Percentiles rank a stretch among this genome's conserved stretches.
phyloP scores from a whole-genome alignment of 1,284 basidiomycete species.

The Sanguinoderma infundibulare region DNA sequence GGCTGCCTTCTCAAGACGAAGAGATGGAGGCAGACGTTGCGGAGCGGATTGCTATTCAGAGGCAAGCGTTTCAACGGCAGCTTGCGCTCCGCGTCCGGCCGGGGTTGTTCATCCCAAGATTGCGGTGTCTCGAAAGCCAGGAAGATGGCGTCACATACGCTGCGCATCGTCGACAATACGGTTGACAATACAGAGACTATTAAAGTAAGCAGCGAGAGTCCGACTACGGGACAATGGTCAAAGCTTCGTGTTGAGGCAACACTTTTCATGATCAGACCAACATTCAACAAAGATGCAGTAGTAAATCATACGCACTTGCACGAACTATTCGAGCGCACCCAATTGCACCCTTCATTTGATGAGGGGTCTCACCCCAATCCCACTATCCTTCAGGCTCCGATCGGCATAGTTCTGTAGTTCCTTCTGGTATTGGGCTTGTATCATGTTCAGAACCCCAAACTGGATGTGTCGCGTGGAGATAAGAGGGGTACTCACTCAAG shows the following conservation, averaged over 20 bases:
- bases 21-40: constrained; percentile 16
- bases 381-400: constrained; percentile 43
- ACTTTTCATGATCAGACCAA: not conserved
- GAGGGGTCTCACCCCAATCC: constrained; percentile 43
- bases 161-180: not conserved
- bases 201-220: not conserved
- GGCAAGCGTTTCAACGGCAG: constrained; percentile 22
- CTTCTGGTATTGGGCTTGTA: constrained; percentile 40
- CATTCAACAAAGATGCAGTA: not conserved
- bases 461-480: not conserved
- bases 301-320: constrained; percentile 17
- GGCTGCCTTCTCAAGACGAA: constrained; percentile 26
- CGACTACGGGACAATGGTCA: not conserved
- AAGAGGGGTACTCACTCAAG: constrained; percentile 32
- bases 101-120: constrained; percentile 28
- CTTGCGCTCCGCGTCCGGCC: constrained; percentile 27
- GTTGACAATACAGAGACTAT: not conserved
- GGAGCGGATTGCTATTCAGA: constrained; percentile 18
- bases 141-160: constrained; percentile 12
- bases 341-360: constrained; percentile 37
- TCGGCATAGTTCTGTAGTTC: constrained; percentile 42
- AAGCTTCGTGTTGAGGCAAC: not conserved
- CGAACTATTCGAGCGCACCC: not conserved
- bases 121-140: constrained; percentile 34
- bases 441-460: not conserved